Evolutionary conservation across 805 yeast genomes (phyloP).

Genomic region (Schwanniomyces sp.): DNA sequence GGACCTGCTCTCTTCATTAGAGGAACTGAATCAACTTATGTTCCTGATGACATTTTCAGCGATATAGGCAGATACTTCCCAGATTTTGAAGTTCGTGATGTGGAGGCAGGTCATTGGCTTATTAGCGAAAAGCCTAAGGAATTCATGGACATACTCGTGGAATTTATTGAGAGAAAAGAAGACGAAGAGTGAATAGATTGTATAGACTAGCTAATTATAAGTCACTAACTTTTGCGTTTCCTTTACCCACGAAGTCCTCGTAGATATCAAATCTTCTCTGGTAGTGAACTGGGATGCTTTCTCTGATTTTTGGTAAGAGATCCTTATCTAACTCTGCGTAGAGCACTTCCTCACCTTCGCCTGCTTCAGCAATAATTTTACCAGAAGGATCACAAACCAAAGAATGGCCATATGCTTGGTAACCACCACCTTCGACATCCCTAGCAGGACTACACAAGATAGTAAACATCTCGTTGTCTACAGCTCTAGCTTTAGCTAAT

Average conservation of each 20-base stretch:
- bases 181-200: conserved; percentile 17
- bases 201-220: conserved; percentile 9
- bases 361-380: conserved; percentile 44
- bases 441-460: conserved; percentile 89
- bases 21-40: conserved; percentile 73
- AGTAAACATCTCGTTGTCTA: conserved; percentile 72
- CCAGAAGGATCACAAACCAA: conserved; percentile 45
- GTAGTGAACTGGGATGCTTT: conserved; percentile 42
- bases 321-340: conserved; percentile 41
- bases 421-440: conserved; percentile 50
- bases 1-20: conserved; percentile 79
- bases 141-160: conserved; percentile 60
- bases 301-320: conserved; percentile 40
- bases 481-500: conserved; percentile 69
- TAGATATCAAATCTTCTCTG: conserved; percentile 45
- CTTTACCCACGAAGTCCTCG: conserved; percentile 34
- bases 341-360: conserved; percentile 44
- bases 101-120: conserved; percentile 92
- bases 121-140: conserved; percentile 83
- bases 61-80: conserved; percentile 80
- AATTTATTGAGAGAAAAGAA: conserved; percentile 56
- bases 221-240: conserved; percentile 27
- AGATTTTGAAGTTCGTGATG: conserved; percentile 64
- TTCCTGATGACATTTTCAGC: conserved; percentile 79
- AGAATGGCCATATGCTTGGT: conserved; percentile 48